Percentiles rank a stretch among this genome's conserved stretches.
These are phyloP conservation scores for Starmerella ratchasimensis DNA, from an alignment of 805 yeast genomes.

Conservation along the genomic window DNA sequence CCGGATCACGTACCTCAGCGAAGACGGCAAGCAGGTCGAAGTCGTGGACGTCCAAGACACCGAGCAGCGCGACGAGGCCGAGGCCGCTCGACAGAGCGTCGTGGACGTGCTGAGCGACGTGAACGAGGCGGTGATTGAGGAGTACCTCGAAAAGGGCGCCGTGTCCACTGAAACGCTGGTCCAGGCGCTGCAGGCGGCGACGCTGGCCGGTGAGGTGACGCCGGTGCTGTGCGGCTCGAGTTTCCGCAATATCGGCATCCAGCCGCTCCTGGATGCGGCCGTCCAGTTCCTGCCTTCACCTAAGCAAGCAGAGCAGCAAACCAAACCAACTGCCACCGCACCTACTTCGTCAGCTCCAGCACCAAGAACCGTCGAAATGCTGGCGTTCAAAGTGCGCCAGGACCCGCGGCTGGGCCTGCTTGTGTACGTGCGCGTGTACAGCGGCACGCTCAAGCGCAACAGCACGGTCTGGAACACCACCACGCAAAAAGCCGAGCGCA, in stretches of 20 bases:
- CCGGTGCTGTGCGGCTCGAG: conserved; percentile 92
- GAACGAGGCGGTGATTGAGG: conserved; percentile 65
- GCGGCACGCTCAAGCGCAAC: conserved; percentile 58
- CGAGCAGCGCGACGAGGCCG: conserved; percentile 27
- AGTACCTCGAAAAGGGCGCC: conserved; percentile 44
- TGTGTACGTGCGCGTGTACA: conserved; percentile 78
- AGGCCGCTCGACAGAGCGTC: conserved; percentile 41
- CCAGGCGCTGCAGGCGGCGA: conserved; percentile 48
- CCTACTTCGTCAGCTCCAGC: conserved; percentile 36
- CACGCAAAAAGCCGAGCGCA: conserved; percentile 49
- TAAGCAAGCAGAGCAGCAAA: not conserved
- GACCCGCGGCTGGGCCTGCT: conserved; percentile 68
- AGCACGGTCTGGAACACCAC: conserved; percentile 53
- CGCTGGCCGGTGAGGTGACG: conserved; percentile 42
- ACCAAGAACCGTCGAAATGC: conserved; percentile 43
- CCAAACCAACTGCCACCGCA: conserved; percentile 13
- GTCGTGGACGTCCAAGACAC: conserved; percentile 25
- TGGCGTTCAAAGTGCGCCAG: conserved; percentile 83
- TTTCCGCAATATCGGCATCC: conserved; percentile 85
- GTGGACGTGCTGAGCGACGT: conserved; percentile 74
- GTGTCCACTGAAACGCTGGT: conserved; percentile 46
- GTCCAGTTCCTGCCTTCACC: conserved; percentile 75
- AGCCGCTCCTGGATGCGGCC: conserved; percentile 79
- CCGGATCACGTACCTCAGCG: conserved; percentile 31
- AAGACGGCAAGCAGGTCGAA: conserved; percentile 41